Base-by-base conservation (phyloP, 2,329 filamentous ascomycete genomes). In the Bipolaris bicolor region DNA sequence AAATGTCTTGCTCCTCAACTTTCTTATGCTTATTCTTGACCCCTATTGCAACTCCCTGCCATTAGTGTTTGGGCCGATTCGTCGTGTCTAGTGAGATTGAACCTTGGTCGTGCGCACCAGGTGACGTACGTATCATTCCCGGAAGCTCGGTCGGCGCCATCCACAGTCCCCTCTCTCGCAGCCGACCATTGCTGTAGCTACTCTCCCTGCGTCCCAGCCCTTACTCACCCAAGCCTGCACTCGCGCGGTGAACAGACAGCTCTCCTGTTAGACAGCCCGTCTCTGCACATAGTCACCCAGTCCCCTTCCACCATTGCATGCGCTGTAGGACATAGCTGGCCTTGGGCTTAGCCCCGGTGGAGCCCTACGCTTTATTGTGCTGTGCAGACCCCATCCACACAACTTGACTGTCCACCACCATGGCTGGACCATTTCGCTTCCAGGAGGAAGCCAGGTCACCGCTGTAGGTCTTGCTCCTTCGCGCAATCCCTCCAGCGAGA, bases 391-490 rank as follows among this genome's bases (percentile, higher is more conserved):
- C 45, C 26, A 49, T 26, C 37, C 51, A 18, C 45, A 18, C 15
- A 50, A 37, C 49, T 33, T 34, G 37, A 37, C 55, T 16, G 39
- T 36, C 24, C 66, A 62, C 33, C 50, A 76, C 22, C 68, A 72
- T 29, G 26, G 26, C 26, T 29, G 26, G 26, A 29, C 26, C 26
- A 29, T 29, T 29, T 29, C 26, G 26, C 26, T 29, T 29, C 22
- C 68, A 72, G 39, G 72, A 75, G 60, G 60, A 71, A 46, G 62
- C 70, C 36, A 67, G 70, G 62, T 78, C 76, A 49, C 76, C 76
- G 49, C 75, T 78, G 76, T 77, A 76, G 41, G 71, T 66, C 15
- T 34, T 24, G 15, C 33, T 31, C 43, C 33, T 49, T 5, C 34
- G 18, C 24, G n/a, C 11, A 9, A n/a, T 16, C n/a, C 39, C 31